A percentile compares a stretch with the other conserved stretches of the same genome.
These are phyloP conservation scores for Lactifluus subvellereus DNA, from an alignment of 768 basidiomycete genomes.

Conservation along the genomic window DNA sequence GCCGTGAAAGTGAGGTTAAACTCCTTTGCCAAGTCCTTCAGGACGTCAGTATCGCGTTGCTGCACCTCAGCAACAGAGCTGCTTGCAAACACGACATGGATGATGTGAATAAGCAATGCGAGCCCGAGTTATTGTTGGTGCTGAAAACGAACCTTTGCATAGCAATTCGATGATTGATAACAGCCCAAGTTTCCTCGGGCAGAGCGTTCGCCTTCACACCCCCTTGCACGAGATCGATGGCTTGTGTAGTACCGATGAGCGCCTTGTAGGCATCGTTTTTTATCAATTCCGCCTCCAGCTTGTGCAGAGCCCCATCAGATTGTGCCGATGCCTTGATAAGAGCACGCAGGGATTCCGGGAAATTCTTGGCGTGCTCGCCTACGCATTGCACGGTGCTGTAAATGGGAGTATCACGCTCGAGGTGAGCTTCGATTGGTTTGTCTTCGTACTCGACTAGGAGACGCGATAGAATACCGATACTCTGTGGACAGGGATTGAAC, in stretches of 20 bases:
- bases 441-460: constrained; percentile 22
- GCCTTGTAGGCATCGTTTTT: constrained; percentile 27
- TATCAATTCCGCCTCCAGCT: constrained; percentile 32
- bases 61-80: constrained; percentile 32
- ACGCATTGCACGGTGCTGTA: constrained; percentile 39
- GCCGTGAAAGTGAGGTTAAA: constrained; percentile 40
- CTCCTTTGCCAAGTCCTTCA: constrained; percentile 30
- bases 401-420: constrained; percentile 30
- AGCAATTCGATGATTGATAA: constrained; percentile 30
- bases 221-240: constrained; percentile 40
- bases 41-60: constrained; percentile 29
- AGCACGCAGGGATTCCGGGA: constrained; percentile 31
- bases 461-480: constrained; percentile 71
- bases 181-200: constrained; percentile 37
- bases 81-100: background rate
- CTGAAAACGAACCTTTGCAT: constrained; percentile 28
- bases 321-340: constrained; percentile 27
- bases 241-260: constrained; percentile 31
- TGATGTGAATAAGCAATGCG: background rate
- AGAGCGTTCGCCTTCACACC: constrained; percentile 44
- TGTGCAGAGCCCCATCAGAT: constrained; percentile 31
- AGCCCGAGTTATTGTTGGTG: background rate
- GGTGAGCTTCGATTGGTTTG: constrained; percentile 26
- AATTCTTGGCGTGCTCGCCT: constrained; percentile 37
- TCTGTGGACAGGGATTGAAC: constrained; percentile 12